phyloP scores from a whole-genome alignment of 371 early-diverging fungal species.

The Mucor piriformis region DNA sequence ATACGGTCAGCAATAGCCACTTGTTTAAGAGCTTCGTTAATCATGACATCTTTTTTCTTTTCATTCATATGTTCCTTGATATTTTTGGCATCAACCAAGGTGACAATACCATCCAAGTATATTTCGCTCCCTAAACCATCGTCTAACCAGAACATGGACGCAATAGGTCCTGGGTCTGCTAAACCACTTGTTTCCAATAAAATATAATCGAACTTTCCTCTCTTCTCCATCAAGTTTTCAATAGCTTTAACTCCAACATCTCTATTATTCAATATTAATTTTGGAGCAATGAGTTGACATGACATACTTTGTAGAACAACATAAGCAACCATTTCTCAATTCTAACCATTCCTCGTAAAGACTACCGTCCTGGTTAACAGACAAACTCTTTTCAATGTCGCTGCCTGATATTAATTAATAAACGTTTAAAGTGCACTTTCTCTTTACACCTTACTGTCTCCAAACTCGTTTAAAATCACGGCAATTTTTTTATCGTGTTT shows the following conservation, averaged over 20 bases:
- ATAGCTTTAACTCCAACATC: conserved; percentile 95
- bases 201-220: conserved; percentile 92
- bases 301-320: conserved; percentile 90
- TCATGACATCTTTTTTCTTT: conserved; percentile 52
- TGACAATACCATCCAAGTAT: conserved; percentile 92
- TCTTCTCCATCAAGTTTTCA: conserved; percentile 90
- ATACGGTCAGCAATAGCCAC: conserved; percentile 95
- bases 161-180: conserved; percentile 92
- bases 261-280: conserved; percentile 38
- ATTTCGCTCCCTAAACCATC: conserved; percentile 88
- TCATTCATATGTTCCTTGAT: conserved; percentile 63
- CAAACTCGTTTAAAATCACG: conserved; percentile 91
- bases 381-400: conserved; percentile 93
- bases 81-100: conserved; percentile 91
- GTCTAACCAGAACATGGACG: conserved; percentile 96
- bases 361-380: conserved; percentile 78
- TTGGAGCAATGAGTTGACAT: not conserved
- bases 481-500: conserved; percentile 94
- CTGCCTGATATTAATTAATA: conserved; percentile 52
- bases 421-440: not conserved
- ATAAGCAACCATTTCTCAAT: conserved; percentile 94
- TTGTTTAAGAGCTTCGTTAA: conserved; percentile 77
- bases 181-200: conserved; percentile 87
- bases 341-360: conserved; percentile 97
- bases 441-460: conserved; percentile 57